phyloP scores from a whole-genome alignment of 768 basidiomycete species.

The Auricularia heimuer region DNA sequence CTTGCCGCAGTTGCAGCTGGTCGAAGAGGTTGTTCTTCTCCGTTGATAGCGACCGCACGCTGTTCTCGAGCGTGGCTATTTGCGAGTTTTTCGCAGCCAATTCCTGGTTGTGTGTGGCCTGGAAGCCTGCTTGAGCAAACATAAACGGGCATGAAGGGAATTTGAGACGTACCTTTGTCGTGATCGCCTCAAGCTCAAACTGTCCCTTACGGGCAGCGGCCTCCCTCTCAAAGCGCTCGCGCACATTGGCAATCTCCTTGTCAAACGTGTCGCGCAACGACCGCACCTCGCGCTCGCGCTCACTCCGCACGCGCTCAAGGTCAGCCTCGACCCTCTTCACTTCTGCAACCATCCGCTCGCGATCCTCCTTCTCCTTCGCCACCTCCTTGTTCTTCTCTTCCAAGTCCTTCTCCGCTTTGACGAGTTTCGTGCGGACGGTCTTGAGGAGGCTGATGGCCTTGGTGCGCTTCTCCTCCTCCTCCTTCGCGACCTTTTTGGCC shows the following conservation, averaged over 20 bases:
- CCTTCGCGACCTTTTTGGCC: slow-evolving; percentile 56
- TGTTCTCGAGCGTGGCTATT: slow-evolving; percentile 60
- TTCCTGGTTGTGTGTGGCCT: slow-evolving; percentile 67
- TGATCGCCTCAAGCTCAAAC: slow-evolving; percentile 65
- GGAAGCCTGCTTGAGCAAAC: background rate
- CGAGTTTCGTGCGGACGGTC: slow-evolving; percentile 92
- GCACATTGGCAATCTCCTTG: slow-evolving; percentile 49
- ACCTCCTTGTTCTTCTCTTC: slow-evolving; percentile 66
- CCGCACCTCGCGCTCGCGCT: slow-evolving; percentile 53
- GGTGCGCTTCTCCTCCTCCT: slow-evolving; percentile 94
- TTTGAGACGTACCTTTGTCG: slow-evolving; percentile 53
- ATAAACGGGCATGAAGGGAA: background rate
- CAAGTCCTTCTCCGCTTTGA: slow-evolving; percentile 89
- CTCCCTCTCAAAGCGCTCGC: slow-evolving; percentile 71
- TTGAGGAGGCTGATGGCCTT: slow-evolving; percentile 91
- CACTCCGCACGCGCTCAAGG: slow-evolving; percentile 46
- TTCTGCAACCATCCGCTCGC: slow-evolving; percentile 42
- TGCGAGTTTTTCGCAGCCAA: slow-evolving; percentile 47
- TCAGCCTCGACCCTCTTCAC: slow-evolving; percentile 49
- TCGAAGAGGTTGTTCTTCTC: slow-evolving; percentile 82
- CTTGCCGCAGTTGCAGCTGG: slow-evolving; percentile 77
- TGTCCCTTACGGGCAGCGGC: slow-evolving; percentile 51
- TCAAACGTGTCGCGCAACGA: slow-evolving; percentile 61
- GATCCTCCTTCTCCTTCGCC: slow-evolving; percentile 45
- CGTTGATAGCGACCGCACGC: slow-evolving; percentile 53